Conservation (phyloP, 257 asterid genomes). For the Solanum virginianum region DNA sequence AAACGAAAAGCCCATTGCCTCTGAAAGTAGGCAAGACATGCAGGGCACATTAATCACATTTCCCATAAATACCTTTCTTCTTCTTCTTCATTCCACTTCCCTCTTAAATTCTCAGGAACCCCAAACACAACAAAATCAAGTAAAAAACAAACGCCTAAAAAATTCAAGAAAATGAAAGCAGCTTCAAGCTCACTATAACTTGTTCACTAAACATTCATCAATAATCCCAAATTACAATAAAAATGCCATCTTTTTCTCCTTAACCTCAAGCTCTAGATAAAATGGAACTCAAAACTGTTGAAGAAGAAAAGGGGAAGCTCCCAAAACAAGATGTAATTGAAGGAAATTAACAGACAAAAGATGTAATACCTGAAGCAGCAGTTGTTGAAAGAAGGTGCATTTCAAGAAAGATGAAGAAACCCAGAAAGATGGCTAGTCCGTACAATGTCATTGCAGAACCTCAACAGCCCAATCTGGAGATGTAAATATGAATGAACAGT, state of each 20-base stretch:
- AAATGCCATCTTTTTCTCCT: neutral
- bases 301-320: neutral
- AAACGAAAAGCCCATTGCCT: neutral
- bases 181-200: neutral
- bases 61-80: neutral
- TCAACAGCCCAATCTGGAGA: neutral
- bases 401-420: conserved; percentile 26
- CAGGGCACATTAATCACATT: neutral
- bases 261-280: neutral
- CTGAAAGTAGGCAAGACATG: neutral
- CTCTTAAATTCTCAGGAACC: neutral
- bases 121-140: neutral
- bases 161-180: neutral
- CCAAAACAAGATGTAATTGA: neutral
- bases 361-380: conserved; percentile 36
- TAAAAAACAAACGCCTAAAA: neutral
- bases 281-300: neutral
- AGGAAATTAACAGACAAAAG: neutral
- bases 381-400: conserved; percentile 24
- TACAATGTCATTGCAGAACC: conserved; percentile 34
- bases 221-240: neutral
- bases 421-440: conserved; percentile 17
- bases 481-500: neutral
- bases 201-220: neutral
- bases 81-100: neutral